Base-by-base conservation (phyloP, 2,329 filamentous ascomycete species). In the Fusarium illudens region DNA sequence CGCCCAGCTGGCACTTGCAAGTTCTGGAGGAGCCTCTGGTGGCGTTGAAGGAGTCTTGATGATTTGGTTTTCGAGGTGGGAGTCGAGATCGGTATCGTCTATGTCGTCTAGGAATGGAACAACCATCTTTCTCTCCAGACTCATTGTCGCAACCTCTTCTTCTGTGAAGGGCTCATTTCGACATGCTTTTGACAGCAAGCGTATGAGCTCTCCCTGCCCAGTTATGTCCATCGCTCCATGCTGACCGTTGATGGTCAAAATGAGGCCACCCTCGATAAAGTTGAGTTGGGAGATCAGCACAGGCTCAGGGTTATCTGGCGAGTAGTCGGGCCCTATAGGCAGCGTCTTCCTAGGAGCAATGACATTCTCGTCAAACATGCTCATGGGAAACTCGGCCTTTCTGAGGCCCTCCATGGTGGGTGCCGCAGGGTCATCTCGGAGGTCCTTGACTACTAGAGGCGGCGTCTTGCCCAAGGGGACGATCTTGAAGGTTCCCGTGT, bases 151-250 rank as follows among this genome's bases (percentile, higher is more conserved):
- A 0, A 84, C 37, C 52, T 88, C 86, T 7, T 84, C 76, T 0
- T 62, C 37, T 0, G 82, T 84, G 68, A 86, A 86, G 0, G 62
- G n/a, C 29, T 84, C 81, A 2, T 75, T 71, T 1, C 71, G 73
- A 56, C 84, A 86, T 0, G 83, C 84, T 58, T 86, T 85, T 0
- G 81, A 78, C 6, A 88, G 75, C 2, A 85, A 79, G 3, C 73
- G 60, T 15, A 86, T 83, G 15, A 86, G 64, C 20, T 81, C 77
- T 3, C 76, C 82, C 64, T 84, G 80, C 2, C 84, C 86, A 1
- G 78, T 79, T 75, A 84, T 83, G 57, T 88, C 86, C 79, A 86
- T 83, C 1, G 77, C 73, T 6, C 79, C 78, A 65, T 88, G 86
- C 22, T 85, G 80, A 8, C 77, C 79, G 27, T 79, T 78, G 22